Base-by-base conservation (phyloP, 2,329 filamentous ascomycete genomes). In the Trichophyton rubrum region DNA sequence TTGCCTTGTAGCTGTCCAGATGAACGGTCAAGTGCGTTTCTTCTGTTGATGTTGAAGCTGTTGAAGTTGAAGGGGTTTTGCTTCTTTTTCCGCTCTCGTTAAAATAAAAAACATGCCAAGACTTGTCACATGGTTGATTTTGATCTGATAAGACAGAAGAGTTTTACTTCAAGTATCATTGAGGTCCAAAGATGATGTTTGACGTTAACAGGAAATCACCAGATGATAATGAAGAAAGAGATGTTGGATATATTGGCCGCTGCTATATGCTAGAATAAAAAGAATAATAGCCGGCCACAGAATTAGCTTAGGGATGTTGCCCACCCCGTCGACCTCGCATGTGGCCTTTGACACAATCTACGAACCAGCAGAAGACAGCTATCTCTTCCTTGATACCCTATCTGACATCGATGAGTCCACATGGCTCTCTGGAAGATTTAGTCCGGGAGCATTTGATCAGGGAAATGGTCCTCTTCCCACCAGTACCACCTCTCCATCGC, bases 311-410 rank as follows among this genome's bases (percentile, higher is more conserved):
- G 41, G 45, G 11, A 96, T 96, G 91, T 83, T 99, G 30, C 91
- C 92, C 8, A 99, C 93, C 0, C 93, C 93, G 13, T 89, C 89
- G 61, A 99, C 93, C 2, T 88, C 88, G 22, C 93, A 99, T 76
- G 89, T 97, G 62, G 83, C 87, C 60, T 95, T 91, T 75, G 83
- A 89, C 72, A 85, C 87, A 60, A 86, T 97, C 67, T 99, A 99
- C 75, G 91, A 96, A 71, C 93, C 93, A 40, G 87, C 92, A 9
- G 93, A 99, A 75, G 93, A 99, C 77, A 96, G 91, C 3, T 99
- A 90, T 71, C 83, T 99, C 51, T 82, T 99, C 56, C 83, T 99
- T 33, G 92, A 99, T 75, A 95, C 91, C 0, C 81, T 99, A 51
- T 92, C 91, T 0, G 87, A 85, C 1, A 62, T 78, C 0, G 72